phyloP scores from a whole-genome alignment of 2,329 filamentous ascomycete species.

The Pseudogymnoascus sp. region DNA sequence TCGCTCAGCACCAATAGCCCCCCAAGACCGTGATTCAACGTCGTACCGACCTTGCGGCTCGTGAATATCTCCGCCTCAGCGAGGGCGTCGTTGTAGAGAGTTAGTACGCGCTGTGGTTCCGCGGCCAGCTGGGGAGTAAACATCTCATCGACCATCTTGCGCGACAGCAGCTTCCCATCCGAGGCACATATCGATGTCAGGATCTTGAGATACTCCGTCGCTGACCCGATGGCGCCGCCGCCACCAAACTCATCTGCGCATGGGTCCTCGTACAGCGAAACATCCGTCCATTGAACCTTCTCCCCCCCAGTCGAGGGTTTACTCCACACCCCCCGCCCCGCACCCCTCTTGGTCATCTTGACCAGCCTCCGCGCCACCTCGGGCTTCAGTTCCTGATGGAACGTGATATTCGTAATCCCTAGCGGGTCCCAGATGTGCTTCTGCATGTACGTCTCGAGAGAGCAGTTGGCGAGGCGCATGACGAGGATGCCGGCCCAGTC shows the following conservation, averaged over 20 bases:
- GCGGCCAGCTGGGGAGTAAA: constrained; percentile 39
- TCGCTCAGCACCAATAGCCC: constrained; percentile 35
- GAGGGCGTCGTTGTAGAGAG: constrained; percentile 24
- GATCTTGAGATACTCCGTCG: constrained; percentile 37
- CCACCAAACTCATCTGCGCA: constrained; percentile 28
- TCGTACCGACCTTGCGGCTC: constrained; percentile 30
- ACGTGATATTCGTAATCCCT: constrained; percentile 20
- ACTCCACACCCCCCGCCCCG: background rate
- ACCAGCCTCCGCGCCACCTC: constrained; percentile 16
- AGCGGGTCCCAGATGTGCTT: constrained; percentile 22
- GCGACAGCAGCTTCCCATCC: constrained; percentile 39
- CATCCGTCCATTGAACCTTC: constrained; percentile 9
- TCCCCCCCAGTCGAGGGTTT: constrained; percentile 8
- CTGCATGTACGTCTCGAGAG: constrained; percentile 21
- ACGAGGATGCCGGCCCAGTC: constrained; percentile 47
- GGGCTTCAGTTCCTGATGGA: constrained; percentile 20
- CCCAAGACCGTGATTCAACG: constrained; percentile 33
- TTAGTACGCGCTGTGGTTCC: constrained; percentile 18
- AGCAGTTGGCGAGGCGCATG: constrained; percentile 30
- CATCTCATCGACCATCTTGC: constrained; percentile 35
- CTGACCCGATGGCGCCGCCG: constrained; percentile 30
- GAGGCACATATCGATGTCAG: constrained; percentile 39
- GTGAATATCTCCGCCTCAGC: constrained; percentile 18
- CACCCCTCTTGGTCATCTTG: constrained; percentile 16
- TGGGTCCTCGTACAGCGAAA: constrained; percentile 16